These are phyloP conservation scores for Apiotrichum gracile DNA, from an alignment of 1,284 basidiomycete species.

Conservation along the genomic window DNA sequence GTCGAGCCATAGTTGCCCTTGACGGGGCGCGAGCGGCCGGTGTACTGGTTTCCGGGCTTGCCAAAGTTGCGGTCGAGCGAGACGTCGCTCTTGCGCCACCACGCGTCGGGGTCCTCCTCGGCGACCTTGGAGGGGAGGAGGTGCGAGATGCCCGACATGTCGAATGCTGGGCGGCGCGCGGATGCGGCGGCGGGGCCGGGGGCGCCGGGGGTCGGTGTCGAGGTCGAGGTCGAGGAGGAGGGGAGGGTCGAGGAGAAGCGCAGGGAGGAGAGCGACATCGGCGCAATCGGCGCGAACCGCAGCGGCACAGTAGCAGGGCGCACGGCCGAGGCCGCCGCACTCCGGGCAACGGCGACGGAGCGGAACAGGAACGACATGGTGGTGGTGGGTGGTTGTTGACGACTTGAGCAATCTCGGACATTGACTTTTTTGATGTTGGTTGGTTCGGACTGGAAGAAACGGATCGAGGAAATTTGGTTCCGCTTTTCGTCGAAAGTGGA, in stretches of 20 bases:
- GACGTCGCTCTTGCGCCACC: conserved; percentile 11
- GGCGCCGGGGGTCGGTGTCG: background rate
- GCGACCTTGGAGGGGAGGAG: background rate
- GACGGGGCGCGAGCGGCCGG: conserved; percentile 16
- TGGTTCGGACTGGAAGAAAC: background rate
- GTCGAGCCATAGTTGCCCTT: conserved; percentile 4
- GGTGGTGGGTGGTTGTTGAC: background rate
- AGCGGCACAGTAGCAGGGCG: background rate
- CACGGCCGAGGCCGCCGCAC: background rate
- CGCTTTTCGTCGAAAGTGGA: background rate
- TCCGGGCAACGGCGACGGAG: background rate
- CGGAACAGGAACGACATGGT: conserved; percentile 2
- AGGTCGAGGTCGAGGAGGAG: background rate
- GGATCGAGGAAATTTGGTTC: background rate
- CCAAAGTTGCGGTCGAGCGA: conserved; percentile 1
- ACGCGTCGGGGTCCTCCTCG: conserved; percentile 13
- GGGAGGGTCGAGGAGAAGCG: background rate
- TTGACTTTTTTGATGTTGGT: background rate
- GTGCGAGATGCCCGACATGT: background rate
- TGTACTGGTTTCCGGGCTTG: conserved; percentile 21
- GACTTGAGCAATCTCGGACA: background rate
- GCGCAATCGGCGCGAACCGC: background rate
- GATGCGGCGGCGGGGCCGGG: background rate
- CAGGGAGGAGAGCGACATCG: background rate
- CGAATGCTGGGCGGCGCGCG: background rate